Percentiles rank a stretch among this genome's conserved stretches.
These are phyloP conservation scores for Urtica urens DNA, from an alignment of 306 rosid species.

Conservation along the genomic window DNA sequence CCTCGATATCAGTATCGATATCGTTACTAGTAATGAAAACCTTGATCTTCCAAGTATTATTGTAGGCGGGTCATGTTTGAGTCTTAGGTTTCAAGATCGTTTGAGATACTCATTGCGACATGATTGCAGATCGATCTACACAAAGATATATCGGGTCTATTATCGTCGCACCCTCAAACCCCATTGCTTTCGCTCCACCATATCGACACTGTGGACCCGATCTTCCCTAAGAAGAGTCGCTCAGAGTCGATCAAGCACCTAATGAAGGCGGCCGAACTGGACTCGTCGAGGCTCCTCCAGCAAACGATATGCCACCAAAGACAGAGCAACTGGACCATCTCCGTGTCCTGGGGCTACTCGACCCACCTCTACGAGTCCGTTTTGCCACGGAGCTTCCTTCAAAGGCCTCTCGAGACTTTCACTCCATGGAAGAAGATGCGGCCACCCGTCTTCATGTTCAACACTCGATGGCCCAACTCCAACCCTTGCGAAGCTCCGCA, in stretches of 20 bases:
- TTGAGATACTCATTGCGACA: too few species aligned
- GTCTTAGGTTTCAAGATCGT: too few species aligned
- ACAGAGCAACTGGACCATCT: slow-evolving; percentile 35
- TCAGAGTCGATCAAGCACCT: slow-evolving; percentile 26
- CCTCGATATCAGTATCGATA: too few species aligned
- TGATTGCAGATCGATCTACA: slow-evolving; percentile 31
- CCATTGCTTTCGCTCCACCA: slow-evolving; percentile 39
- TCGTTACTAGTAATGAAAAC: too few species aligned
- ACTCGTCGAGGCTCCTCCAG: slow-evolving; percentile 32
- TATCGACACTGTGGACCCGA: slow-evolving; percentile 32
- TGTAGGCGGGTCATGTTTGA: too few species aligned
- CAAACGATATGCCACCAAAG: slow-evolving; percentile 43
- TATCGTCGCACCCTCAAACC: slow-evolving; percentile 31
- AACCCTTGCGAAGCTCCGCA: slow-evolving; percentile 45
- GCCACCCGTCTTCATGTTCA: slow-evolving; percentile 33
- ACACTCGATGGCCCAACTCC: slow-evolving; percentile 20
- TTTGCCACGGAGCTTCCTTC: slow-evolving; percentile 21
- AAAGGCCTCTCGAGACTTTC: slow-evolving; percentile 37
- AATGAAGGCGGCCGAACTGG: slow-evolving; percentile 24
- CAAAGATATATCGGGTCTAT: slow-evolving; percentile 29
- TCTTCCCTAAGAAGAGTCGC: slow-evolving; percentile 35
- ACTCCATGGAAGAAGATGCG: slow-evolving; percentile 17
- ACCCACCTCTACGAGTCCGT: slow-evolving; percentile 30
- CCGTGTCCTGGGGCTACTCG: slow-evolving; percentile 48
- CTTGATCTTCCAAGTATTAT: too few species aligned